A percentile compares a stretch with the other conserved stretches of the same genome.
These are phyloP conservation scores for Avena eriantha DNA, from an alignment of 176 grass and related monocot species.

Conservation along the genomic window DNA sequence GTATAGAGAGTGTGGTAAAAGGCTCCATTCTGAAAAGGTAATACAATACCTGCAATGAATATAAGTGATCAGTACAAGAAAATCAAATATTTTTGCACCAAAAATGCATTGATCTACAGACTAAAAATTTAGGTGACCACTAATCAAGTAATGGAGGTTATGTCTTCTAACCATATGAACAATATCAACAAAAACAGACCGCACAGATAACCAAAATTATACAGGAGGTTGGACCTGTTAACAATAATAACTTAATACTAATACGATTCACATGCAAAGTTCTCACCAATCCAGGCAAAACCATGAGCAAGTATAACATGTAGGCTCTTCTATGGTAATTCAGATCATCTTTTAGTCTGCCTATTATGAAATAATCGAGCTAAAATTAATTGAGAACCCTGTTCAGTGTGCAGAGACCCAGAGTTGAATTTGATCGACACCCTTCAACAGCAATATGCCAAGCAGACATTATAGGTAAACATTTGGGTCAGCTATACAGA, in stretches of 20 bases:
- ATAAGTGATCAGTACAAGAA: slow-evolving; percentile 46
- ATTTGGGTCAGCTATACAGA: slow-evolving; percentile 34
- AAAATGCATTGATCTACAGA: slow-evolving; percentile 23
- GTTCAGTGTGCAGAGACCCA: slow-evolving; percentile 34
- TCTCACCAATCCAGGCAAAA: slow-evolving; percentile 31
- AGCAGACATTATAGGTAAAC: slow-evolving; percentile 32
- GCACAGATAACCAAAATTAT: slow-evolving; percentile 12
- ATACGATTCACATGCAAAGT: not conserved
- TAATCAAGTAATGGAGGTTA: slow-evolving; percentile 28
- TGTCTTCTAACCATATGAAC: slow-evolving; percentile 30
- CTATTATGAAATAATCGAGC: slow-evolving; percentile 11
- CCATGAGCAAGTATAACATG: slow-evolving; percentile 12
- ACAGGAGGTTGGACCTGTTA: not conserved
- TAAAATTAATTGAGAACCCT: not conserved
- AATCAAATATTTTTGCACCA: slow-evolving; percentile 20
- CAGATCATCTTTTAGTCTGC: slow-evolving; percentile 18
- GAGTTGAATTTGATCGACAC: slow-evolving; percentile 20
- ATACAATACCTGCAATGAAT: slow-evolving; percentile 85
- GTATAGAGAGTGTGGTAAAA: slow-evolving; percentile 96
- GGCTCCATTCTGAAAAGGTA: slow-evolving; percentile 98
- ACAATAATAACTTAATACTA: slow-evolving; percentile 30
- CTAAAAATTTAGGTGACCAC: slow-evolving; percentile 19
- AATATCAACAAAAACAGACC: slow-evolving; percentile 30
- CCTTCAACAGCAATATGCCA: not conserved
- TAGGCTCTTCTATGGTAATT: slow-evolving; percentile 19